phyloP scores from a whole-genome alignment of 805 yeast genomes.

The Gaillardinia entomophila region DNA sequence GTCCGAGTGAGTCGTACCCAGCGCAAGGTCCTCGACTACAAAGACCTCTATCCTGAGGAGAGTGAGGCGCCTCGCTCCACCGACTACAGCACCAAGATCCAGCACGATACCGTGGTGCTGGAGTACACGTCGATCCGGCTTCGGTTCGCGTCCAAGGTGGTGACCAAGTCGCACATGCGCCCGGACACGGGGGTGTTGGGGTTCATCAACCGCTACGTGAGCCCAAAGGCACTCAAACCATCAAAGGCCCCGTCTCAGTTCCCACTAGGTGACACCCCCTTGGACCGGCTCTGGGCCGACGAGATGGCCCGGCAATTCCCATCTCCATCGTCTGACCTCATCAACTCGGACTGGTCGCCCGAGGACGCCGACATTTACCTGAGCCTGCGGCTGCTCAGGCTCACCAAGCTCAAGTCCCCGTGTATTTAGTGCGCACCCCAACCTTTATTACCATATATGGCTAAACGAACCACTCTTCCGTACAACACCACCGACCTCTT shows the following conservation, averaged over 20 bases:
- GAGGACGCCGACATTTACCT: background rate
- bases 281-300: no score
- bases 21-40: slow-evolving; percentile 29
- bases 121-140: slow-evolving; percentile 34
- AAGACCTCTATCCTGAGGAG: slow-evolving; percentile 14
- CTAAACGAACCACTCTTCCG: slow-evolving; percentile 34
- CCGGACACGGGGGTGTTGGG: slow-evolving; percentile 6
- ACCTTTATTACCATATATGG: no score
- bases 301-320: no score
- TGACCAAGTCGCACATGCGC: slow-evolving; percentile 1
- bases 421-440: no score
- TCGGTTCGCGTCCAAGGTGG: slow-evolving; percentile 18
- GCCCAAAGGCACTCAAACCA: no score
- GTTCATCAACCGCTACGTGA: slow-evolving; percentile 1
- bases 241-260: no score
- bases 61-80: slow-evolving; percentile 2
- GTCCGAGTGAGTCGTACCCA: slow-evolving; percentile 21
- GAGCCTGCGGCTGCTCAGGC: no score
- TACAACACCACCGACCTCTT: slow-evolving; percentile 39
- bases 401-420: no score
- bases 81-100: slow-evolving; percentile 23
- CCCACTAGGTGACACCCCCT: no score
- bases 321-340: no score
- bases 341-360: no score
- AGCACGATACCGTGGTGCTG: slow-evolving; percentile 28